phyloP scores from a whole-genome alignment of 768 basidiomycete genomes.

The Terana coerulea region DNA sequence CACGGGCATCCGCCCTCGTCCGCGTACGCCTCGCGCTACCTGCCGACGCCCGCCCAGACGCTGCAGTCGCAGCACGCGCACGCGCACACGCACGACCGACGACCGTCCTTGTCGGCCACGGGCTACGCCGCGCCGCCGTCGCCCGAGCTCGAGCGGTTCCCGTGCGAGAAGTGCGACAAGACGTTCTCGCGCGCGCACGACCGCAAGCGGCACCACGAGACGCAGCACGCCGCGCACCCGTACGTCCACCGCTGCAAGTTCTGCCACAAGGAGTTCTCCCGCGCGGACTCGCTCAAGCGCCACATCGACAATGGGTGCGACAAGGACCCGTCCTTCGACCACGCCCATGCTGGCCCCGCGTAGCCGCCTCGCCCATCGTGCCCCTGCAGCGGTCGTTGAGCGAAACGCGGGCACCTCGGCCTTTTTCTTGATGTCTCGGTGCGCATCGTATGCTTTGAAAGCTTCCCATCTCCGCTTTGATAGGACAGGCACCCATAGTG shows the following conservation, averaged over 20 bases:
- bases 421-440: too few relatives aligned
- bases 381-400: not conserved
- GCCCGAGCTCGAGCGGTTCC: constrained; percentile 53
- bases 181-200: constrained; percentile 81
- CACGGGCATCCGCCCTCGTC: not conserved
- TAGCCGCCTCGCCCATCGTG: too few relatives aligned
- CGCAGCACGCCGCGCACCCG: constrained; percentile 63
- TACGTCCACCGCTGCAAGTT: constrained; percentile 66
- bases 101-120: not conserved
- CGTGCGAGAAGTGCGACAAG: constrained; percentile 72
- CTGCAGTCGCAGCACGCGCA: constrained; percentile 14
- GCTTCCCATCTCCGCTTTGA: too few relatives aligned
- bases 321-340: constrained; percentile 40
- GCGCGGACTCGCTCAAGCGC: constrained; percentile 76
- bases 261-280: constrained; percentile 77
- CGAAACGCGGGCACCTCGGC: too few relatives aligned
- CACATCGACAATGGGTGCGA: constrained; percentile 82
- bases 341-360: too few relatives aligned
- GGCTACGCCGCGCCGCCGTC: constrained; percentile 11
- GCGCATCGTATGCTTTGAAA: too few relatives aligned
- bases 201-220: constrained; percentile 77
- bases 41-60: constrained; percentile 19
- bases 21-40: constrained; percentile 13
- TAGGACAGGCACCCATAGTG: too few relatives aligned
- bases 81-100: not conserved